Evolutionary conservation across 2,329 filamentous ascomycete species (phyloP).

Genomic region (Xenoacremonium recifei): DNA sequence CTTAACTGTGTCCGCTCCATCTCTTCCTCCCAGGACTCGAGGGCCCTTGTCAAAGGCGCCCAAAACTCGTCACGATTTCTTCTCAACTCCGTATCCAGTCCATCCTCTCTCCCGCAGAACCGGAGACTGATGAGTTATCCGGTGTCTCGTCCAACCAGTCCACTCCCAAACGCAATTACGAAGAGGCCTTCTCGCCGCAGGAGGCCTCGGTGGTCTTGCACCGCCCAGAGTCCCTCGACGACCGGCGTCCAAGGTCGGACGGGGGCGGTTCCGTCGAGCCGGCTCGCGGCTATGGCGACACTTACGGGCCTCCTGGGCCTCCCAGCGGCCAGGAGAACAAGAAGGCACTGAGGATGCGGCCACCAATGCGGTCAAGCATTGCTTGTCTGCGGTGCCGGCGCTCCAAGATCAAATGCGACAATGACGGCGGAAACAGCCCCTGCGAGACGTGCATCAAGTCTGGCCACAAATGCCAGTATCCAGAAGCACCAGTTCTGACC

Average conservation of each 20-base stretch:
- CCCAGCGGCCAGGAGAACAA: conserved; percentile 11
- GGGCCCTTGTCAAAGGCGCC: conserved; percentile 31
- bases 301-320: conserved; percentile 3
- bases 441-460: conserved; percentile 75
- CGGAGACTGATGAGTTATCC: conserved; percentile 37
- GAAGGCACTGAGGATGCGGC: conserved; percentile 26
- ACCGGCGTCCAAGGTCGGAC: conserved; percentile 7
- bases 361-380: conserved; percentile 72
- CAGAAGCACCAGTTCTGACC: conserved; percentile 39
- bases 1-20: no score
- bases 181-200: conserved; percentile 11
- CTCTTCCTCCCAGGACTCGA: conserved; percentile 1
- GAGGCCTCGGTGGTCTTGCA: conserved; percentile 8
- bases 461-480: conserved; percentile 72
- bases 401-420: conserved; percentile 87
- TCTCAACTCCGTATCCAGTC: conserved; percentile 51
- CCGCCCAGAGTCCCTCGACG: conserved; percentile 6
- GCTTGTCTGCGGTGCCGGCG: conserved; percentile 73
- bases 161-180: conserved; percentile 17
- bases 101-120: conserved; percentile 47
- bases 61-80: conserved; percentile 48
- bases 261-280: conserved; percentile 5
- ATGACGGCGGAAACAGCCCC: conserved; percentile 67
- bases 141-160: conserved; percentile 15
- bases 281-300: conserved; percentile 12